These are phyloP conservation scores for Hydrangea macrophylla DNA, from an alignment of 148 eudicot species.

Conservation along the genomic window DNA sequence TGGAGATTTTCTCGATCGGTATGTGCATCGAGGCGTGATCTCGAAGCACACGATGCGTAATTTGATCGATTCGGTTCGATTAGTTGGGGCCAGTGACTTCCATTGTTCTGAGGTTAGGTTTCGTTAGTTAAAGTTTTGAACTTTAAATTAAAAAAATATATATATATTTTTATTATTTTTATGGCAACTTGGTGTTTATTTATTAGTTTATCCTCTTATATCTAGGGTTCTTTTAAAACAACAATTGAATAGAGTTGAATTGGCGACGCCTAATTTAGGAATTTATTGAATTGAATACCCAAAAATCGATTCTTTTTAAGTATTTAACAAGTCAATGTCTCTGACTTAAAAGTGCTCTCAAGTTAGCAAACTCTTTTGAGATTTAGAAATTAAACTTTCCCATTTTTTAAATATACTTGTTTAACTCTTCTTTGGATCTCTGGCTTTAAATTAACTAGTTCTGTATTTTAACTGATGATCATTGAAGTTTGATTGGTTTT, in stretches of 20 bases:
- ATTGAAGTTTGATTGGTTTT: no score
- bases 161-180: not conserved
- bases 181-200: not conserved
- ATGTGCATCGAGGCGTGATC: constrained; percentile 44
- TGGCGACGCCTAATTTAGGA: not conserved
- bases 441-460: not conserved
- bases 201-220: not conserved
- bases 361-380: not conserved
- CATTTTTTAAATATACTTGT: not conserved
- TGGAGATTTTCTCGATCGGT: constrained; percentile 44
- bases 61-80: constrained; percentile 52
- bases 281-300: not conserved
- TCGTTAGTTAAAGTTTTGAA: not conserved
- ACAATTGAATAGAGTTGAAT: not conserved
- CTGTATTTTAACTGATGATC: not conserved
- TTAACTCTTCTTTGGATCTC: not conserved
- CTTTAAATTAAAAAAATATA: no score
- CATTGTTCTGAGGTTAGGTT: constrained; percentile 67
- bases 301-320: not conserved
- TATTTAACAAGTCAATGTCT: not conserved
- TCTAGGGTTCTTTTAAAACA: not conserved
- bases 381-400: not conserved
- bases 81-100: constrained; percentile 46
- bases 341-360: not conserved
- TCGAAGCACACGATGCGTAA: constrained; percentile 67